Evolutionary conservation across 139 green algal genomes (phyloP).

Genomic region (Raphidocelis subcapitata): DNA sequence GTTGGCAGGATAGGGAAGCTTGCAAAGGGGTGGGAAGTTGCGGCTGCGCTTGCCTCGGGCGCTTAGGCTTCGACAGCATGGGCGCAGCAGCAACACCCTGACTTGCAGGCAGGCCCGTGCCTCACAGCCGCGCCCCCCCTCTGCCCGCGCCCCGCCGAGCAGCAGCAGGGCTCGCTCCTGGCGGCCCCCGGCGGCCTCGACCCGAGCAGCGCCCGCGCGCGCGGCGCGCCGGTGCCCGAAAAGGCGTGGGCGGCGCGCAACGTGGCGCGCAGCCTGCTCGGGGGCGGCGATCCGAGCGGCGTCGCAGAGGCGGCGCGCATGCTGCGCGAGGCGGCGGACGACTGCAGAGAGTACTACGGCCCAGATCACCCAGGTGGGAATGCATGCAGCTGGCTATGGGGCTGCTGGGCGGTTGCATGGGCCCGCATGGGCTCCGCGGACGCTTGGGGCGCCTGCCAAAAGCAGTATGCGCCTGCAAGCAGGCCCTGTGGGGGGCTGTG

Average conservation of each 20-base stretch:
- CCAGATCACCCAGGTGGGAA: constrained; percentile 3
- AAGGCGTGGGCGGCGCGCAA: constrained; percentile 48
- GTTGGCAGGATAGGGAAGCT: background rate
- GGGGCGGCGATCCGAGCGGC: constrained; percentile 10
- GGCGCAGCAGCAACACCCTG: too few relatives aligned
- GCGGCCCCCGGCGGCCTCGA: constrained; percentile 15
- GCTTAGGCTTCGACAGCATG: too few relatives aligned
- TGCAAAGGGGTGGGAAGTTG: background rate
- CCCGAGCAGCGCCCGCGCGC: background rate
- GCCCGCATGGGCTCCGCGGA: too few relatives aligned
- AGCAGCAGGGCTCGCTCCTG: constrained; percentile 1
- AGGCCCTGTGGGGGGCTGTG: too few relatives aligned
- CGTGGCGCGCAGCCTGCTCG: constrained; percentile 46
- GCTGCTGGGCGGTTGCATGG: too few relatives aligned
- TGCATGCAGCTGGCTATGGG: background rate
- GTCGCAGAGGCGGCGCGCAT: constrained; percentile 28
- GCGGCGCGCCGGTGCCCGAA: constrained; percentile 37
- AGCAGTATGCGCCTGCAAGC: too few relatives aligned
- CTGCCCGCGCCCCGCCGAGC: background rate
- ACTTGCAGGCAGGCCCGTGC: too few relatives aligned
- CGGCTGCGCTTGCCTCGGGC: background rate
- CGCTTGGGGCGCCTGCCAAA: too few relatives aligned
- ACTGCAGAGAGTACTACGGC: constrained; percentile 2
- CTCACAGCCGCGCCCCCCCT: background rate
- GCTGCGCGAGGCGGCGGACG: constrained; percentile 31